Base-by-base conservation (phyloP, 2,329 filamentous ascomycete genomes). In the Meredithiella fracta region DNA sequence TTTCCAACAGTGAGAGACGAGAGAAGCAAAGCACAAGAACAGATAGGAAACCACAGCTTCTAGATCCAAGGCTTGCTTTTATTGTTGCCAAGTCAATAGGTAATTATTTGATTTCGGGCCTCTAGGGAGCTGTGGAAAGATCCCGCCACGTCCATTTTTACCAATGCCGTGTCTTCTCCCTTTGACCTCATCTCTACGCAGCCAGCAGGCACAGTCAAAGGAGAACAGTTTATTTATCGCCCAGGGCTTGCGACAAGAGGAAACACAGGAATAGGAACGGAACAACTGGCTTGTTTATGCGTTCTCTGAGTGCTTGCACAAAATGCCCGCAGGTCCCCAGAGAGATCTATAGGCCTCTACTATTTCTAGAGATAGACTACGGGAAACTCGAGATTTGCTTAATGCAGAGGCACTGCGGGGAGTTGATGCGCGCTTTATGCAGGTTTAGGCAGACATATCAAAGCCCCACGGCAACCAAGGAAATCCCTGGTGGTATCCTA, bases 231-330 rank as follows among this genome's bases (percentile, higher is more conserved):
- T 42, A 15, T 5, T 42, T 34, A 34, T 34, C 29, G 11, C 11
- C 29, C 29, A 34, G 29, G 29, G 17, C 17, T 2, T 5, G 1
- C 3, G 11, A 3, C n/a, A n/a, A 8, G 17, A 49, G 44, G 25
- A 26, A 49, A 49, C 44, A 23, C 11, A 44, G 8, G 44, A 49
- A 49, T 2, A 8, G 44, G 4, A 4, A 15, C 6, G 15, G 14
- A 23, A 23, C n/a, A n/a, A n/a, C n/a, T n/a, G n/a, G n/a, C n/a
- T n/a, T 23, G 44, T 49, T 49, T 49, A 49, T 49, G 44, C 44
- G 44, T 22, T n/a, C 20, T 7, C 22, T 49, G 17, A 49, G 44
- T 49, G 44, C 44, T 49, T 49, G 44, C 44, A 49, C 44, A 20
- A 49, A 49, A 49, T 14, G 44, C 22, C 44, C 44, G 20, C 44